Base-by-base conservation (phyloP, 805 yeast genomes). In the Candida chauliodis region DNA sequence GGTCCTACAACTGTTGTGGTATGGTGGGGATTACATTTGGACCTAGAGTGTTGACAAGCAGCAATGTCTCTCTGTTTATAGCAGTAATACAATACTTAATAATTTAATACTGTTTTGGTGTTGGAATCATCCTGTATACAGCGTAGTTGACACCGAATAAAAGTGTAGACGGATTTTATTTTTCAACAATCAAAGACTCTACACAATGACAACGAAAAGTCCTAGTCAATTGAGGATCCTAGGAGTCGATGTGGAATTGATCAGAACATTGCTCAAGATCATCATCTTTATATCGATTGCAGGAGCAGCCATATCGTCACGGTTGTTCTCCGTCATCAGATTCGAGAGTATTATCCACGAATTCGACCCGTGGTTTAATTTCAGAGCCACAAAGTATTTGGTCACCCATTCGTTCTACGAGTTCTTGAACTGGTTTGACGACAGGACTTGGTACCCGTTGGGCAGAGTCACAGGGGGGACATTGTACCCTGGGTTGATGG, bases 401-500 rank as follows among this genome's bases (percentile, higher is more conserved):
- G 95, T 88, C 21, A 69, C 77, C 30, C 79, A 88, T 55, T 82
- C 93, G 5, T 91, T 79, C 61, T 84, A 89, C 69, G 90, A 89
- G 49, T 95, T 93, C 56, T 73, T 95, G 55, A 93, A 93, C 61
- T 93, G 99, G 99, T 93, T 93, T 55, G 99, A 93, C 60, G 97
- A 91, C 60, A 79, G 96, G 58, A 91, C 99, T 14, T 93, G 99
- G 99, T 93, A 93, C 61, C 99, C 99, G 14, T 73, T 93, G 49
- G 99, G 99, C 15, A 78, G 99, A 67, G 99, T 93, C 55, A 93
- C 99, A 9, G 99, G 99, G 51, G 99, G 99, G 42, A 95, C 99
- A 1, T 65, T 93, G 45, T 93, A 95, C 56, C 99, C 99, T 3
- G 99, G 99, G 6, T 70, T 95, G 49, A 93, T 93, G 99, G 96